These are phyloP conservation scores for Coemansia javaensis DNA, from an alignment of 192 early-diverging fungal genomes.

Conservation along the genomic window DNA sequence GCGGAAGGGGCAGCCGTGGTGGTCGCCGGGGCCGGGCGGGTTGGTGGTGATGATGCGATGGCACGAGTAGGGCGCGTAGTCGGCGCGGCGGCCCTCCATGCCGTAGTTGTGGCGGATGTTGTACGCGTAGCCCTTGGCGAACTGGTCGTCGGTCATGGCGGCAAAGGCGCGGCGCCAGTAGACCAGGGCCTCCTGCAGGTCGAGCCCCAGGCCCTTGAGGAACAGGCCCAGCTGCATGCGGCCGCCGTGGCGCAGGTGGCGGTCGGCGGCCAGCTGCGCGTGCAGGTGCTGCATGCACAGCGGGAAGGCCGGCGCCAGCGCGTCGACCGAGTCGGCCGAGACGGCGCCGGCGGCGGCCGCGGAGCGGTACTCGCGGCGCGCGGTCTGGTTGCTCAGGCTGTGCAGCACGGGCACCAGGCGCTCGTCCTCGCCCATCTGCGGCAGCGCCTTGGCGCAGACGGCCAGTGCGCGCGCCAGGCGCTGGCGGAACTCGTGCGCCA, in stretches of 20 bases:
- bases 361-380: slow-evolving; percentile 63
- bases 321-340: slow-evolving; percentile 63
- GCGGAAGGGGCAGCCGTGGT: slow-evolving; percentile 95
- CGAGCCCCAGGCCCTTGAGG: slow-evolving; percentile 88
- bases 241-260: slow-evolving; percentile 80
- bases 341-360: slow-evolving; percentile 53
- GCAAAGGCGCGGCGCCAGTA: slow-evolving; percentile 89
- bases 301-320: slow-evolving; percentile 71
- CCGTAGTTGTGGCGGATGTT: slow-evolving; percentile 97
- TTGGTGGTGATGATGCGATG: slow-evolving; percentile 78
- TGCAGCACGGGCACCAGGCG: slow-evolving; percentile 81
- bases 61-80: slow-evolving; percentile 81
- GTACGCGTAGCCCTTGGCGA: slow-evolving; percentile 90
- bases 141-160: slow-evolving; percentile 79
- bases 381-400: slow-evolving; percentile 79
- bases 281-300: slow-evolving; percentile 89
- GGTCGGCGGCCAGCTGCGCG: slow-evolving; percentile 60
- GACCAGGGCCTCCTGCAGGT: slow-evolving; percentile 81
- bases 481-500: slow-evolving; percentile 72
- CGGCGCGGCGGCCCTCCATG: slow-evolving; percentile 78
- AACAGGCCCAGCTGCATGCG: slow-evolving; percentile 92
- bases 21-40: slow-evolving; percentile 74
- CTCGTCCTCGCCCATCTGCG: slow-evolving; percentile 88
- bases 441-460: slow-evolving; percentile 70
- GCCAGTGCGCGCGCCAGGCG: slow-evolving; percentile 51